Conservation (phyloP, 176 grass and related monocot genomes). For the Carex scoparia region DNA sequence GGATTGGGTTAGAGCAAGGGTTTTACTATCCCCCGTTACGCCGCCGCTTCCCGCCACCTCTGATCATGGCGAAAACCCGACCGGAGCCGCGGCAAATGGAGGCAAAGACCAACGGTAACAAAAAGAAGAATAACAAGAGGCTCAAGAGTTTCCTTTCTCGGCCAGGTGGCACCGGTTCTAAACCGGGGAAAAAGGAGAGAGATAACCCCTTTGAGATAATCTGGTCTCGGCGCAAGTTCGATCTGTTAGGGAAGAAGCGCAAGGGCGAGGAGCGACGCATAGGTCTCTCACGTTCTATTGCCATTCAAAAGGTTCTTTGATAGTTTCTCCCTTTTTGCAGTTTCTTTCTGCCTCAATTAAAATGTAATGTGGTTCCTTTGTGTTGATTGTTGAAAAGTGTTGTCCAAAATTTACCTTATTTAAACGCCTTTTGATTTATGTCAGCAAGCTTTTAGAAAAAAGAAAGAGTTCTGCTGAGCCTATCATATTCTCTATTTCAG, state of each 20-base stretch:
- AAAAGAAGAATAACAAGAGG: conserved; percentile 46
- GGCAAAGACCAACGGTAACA: neutral
- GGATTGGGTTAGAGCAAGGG: conserved; percentile 13
- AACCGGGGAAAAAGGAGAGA: conserved; percentile 21
- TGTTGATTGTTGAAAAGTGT: no score
- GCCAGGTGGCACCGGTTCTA: conserved; percentile 27
- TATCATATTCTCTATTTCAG: no score
- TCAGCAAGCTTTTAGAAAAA: no score
- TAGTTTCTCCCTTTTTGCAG: neutral
- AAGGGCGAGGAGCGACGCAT: conserved; percentile 82
- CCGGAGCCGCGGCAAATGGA: neutral
- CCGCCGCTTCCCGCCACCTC: neutral
- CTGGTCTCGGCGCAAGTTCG: conserved; percentile 94
- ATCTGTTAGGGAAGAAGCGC: conserved; percentile 80
- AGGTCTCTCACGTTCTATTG: conserved; percentile 55
- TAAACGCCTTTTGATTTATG: no score
- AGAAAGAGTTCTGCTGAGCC: no score
- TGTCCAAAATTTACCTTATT: no score
- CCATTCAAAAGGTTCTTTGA: conserved; percentile 59
- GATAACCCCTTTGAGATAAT: conserved; percentile 89
- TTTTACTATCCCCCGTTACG: neutral
- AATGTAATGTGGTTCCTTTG: no score
- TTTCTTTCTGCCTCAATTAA: no score
- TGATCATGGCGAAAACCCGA: conserved; percentile 10
- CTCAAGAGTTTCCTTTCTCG: conserved; percentile 35